Evolutionary conservation across 1,284 basidiomycete genomes (phyloP).

Genomic region (Boletus coffeatus): DNA sequence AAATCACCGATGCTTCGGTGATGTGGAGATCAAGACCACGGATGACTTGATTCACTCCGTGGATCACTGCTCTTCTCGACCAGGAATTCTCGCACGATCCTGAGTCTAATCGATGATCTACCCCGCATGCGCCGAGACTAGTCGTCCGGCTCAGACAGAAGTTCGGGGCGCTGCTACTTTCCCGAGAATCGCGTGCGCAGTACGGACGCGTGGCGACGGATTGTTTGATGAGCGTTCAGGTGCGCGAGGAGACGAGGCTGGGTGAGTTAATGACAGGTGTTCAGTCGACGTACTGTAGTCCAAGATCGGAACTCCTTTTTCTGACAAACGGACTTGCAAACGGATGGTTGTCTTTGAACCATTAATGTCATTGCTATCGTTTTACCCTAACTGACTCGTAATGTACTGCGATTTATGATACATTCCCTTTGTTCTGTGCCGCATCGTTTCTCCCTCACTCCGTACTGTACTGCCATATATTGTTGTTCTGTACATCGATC

Average conservation of each 20-base stretch:
- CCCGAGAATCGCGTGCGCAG: neutral
- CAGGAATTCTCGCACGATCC: slow-evolving; percentile 1
- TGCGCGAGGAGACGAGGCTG: neutral
- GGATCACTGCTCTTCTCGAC: slow-evolving; percentile 7
- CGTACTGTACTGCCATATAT: no score
- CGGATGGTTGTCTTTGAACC: no score
- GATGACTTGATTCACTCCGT: slow-evolving; percentile 5
- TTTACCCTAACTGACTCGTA: no score
- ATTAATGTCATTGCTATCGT: no score
- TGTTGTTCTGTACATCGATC: no score
- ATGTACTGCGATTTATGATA: no score
- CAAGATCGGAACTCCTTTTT: neutral
- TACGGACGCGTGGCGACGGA: slow-evolving; percentile 9
- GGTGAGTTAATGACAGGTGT: neutral
- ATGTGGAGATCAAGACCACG: slow-evolving; percentile 4
- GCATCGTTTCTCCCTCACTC: no score
- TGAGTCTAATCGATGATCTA: neutral
- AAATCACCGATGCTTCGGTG: slow-evolving; percentile 1
- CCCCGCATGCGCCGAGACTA: neutral
- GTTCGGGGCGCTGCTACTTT: slow-evolving; percentile 7
- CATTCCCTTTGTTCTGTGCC: no score
- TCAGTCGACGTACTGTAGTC: slow-evolving; percentile 5
- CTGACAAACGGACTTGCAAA: no score
- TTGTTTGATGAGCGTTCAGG: slow-evolving; percentile 2
- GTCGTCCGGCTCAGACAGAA: slow-evolving; percentile 1